Percentiles rank a stretch among this genome's conserved stretches.
Evolutionary conservation across 1,139 yeast species (phyloP).

Genomic region (Komagataea norvegica): DNA sequence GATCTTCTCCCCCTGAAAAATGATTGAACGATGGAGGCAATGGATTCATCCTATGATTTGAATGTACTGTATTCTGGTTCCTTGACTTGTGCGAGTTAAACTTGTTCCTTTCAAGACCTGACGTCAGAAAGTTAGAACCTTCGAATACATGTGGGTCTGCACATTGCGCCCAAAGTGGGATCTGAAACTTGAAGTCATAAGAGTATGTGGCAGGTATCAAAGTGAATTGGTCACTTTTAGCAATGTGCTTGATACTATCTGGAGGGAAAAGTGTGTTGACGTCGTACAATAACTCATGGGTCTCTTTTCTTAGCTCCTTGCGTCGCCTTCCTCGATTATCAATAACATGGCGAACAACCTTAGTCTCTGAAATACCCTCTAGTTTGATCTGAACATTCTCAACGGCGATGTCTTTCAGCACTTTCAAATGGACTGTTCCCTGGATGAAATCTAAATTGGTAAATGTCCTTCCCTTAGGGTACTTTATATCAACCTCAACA

Average conservation of each 20-base stretch:
- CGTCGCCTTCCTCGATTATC: conserved; percentile 12
- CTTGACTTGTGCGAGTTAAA: conserved; percentile 38
- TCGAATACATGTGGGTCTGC: conserved; percentile 27
- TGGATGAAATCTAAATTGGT: conserved; percentile 13
- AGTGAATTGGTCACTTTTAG: conserved; percentile 50
- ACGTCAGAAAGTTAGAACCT: conserved; percentile 8
- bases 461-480: not conserved
- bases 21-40: conserved; percentile 57
- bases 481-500: not conserved
- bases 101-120: conserved; percentile 16
- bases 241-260: conserved; percentile 43
- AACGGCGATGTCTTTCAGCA: conserved; percentile 38
- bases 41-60: conserved; percentile 37
- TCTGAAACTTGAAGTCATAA: conserved; percentile 51
- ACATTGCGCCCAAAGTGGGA: conserved; percentile 52
- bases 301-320: conserved; percentile 18
- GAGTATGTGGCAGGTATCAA: conserved; percentile 55
- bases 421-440: conserved; percentile 16
- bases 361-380: conserved; percentile 49
- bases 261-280: conserved; percentile 60
- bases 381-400: conserved; percentile 53
- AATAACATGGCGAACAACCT: conserved; percentile 12
- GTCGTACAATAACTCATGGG: conserved; percentile 54
- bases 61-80: conserved; percentile 15
- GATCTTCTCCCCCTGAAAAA: no score